Conservation (phyloP, 768 basidiomycete species). For the Phylloporus arenicola region DNA sequence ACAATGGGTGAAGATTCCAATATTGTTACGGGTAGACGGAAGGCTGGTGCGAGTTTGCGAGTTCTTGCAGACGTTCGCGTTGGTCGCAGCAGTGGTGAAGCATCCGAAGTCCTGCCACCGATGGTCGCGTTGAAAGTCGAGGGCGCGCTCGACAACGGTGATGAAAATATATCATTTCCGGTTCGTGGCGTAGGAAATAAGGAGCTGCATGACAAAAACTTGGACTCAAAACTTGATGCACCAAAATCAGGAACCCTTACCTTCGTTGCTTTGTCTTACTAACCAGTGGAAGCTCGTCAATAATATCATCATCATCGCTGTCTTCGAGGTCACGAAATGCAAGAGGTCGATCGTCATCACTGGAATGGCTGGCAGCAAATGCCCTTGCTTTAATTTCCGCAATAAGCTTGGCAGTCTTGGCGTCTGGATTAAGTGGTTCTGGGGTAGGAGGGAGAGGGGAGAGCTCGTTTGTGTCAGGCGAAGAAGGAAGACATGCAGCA, state of each 20-base stretch:
- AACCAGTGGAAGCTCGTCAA: constrained; percentile 16
- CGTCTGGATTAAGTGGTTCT: constrained; percentile 25
- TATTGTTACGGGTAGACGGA: constrained; percentile 10
- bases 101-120: not conserved
- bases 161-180: constrained; percentile 13
- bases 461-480: constrained; percentile 17
- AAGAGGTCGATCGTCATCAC: constrained; percentile 37
- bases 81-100: constrained; percentile 5
- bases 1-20: constrained; percentile 4
- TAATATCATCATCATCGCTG: constrained; percentile 46
- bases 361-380: constrained; percentile 40
- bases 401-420: constrained; percentile 55
- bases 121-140: constrained; percentile 2
- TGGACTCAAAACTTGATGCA: not conserved
- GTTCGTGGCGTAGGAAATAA: not conserved
- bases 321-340: constrained; percentile 44
- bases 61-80: constrained; percentile 17
- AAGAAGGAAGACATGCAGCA: constrained; percentile 17
- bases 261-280: constrained; percentile 1
- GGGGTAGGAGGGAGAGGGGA: constrained; percentile 29
- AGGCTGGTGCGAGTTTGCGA: constrained; percentile 11
- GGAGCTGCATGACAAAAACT: constrained; percentile 5
- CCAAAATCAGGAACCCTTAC: constrained; percentile 4
- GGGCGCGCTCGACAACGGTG: constrained; percentile 19
- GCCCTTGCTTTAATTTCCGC: constrained; percentile 62